Evolutionary conservation across 1,139 yeast species (phyloP), one percentile per base, ranked within the genome.

Genomic region (Debaryomyces subglobosus): DNA sequence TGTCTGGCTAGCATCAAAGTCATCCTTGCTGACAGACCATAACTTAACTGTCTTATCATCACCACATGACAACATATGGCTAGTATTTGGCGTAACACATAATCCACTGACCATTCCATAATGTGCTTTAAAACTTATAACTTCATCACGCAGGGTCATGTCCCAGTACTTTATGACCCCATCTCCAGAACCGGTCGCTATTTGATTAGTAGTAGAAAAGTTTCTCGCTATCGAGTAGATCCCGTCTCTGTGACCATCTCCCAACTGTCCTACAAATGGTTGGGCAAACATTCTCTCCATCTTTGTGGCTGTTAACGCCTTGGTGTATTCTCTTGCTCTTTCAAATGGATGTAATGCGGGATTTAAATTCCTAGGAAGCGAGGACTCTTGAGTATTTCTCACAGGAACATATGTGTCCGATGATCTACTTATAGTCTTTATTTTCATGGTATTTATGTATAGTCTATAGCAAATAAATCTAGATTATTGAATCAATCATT

Each of bases 291-390:
- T 87, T 57, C 97, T 78, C 63, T 92, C 98, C 71, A 95, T 69
- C 66, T 95, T 95, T 15, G 98, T 92, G 23, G 99, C 98, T 50
- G 91, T 92, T 47, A 95, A 71, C 1, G 99, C 99, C 57, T 92
- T 82, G 15, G 97, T 89, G 63, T 95, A 95, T 68, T 95, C 99
- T 64, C 99, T 78, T 3, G 98, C 97, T 57, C 98, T 78, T 69
- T 95, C 98, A 62, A 94, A 94, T 0, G 98, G 99, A 69, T 95
- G 99, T 45, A 94, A 75, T 18, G 96, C 96, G 2, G 99, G 97
- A 63, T 94, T 87, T 61, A 95, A 74, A 67, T 95, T 95, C 53
- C 99, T 79, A 0, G 97, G 96, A 47, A 90, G 70, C 20, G 96
- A 82, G 3, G 94, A 85, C 59, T 90, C 92, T 65, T 92, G 97